phyloP scores from a whole-genome alignment of 2,329 filamentous ascomycete genomes.

The Claviceps lovelessii region DNA sequence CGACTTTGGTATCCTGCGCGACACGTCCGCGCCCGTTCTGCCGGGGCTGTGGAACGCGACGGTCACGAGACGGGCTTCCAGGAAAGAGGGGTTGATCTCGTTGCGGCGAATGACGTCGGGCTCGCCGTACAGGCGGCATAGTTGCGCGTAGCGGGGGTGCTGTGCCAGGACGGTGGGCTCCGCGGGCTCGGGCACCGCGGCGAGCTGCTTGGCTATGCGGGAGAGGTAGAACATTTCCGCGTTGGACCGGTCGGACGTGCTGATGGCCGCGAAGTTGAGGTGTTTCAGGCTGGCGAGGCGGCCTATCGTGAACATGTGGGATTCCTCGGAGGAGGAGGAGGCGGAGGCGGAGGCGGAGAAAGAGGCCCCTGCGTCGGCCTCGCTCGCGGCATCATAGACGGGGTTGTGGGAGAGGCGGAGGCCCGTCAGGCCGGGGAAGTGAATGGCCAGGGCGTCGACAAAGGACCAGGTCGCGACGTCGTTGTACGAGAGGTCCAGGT shows the following conservation, averaged over 20 bases:
- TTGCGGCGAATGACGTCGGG: slow-evolving; percentile 46
- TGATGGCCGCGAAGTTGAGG: slow-evolving; percentile 63
- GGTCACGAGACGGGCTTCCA: slow-evolving; percentile 62
- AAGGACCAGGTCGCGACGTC: slow-evolving; percentile 55
- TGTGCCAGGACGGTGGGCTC: slow-evolving; percentile 40
- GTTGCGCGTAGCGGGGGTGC: slow-evolving; percentile 58
- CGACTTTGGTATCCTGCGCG: slow-evolving; percentile 51
- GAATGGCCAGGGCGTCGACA: slow-evolving; percentile 49
- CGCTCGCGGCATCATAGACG: slow-evolving; percentile 47
- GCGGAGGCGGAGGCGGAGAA: background rate
- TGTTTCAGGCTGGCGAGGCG: slow-evolving; percentile 52
- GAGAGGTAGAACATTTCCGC: slow-evolving; percentile 90
- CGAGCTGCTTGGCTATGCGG: slow-evolving; percentile 63
- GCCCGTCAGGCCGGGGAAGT: slow-evolving; percentile 59
- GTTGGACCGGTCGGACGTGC: slow-evolving; percentile 61
- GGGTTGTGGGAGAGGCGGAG: slow-evolving; percentile 80
- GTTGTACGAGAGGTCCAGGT: slow-evolving; percentile 64
- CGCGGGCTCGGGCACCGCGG: slow-evolving; percentile 37
- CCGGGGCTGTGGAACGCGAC: slow-evolving; percentile 37
- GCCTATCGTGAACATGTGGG: slow-evolving; percentile 76
- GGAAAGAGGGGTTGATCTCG: slow-evolving; percentile 58
- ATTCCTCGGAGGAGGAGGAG: slow-evolving; percentile 52
- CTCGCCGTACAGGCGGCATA: slow-evolving; percentile 65
- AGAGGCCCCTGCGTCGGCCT: slow-evolving; percentile 16
- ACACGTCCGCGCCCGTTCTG: slow-evolving; percentile 10